Evolutionary conservation across 2,329 filamentous ascomycete species (phyloP), one percentile per base, ranked within the genome.

Genomic region (Venturia effusa): DNA sequence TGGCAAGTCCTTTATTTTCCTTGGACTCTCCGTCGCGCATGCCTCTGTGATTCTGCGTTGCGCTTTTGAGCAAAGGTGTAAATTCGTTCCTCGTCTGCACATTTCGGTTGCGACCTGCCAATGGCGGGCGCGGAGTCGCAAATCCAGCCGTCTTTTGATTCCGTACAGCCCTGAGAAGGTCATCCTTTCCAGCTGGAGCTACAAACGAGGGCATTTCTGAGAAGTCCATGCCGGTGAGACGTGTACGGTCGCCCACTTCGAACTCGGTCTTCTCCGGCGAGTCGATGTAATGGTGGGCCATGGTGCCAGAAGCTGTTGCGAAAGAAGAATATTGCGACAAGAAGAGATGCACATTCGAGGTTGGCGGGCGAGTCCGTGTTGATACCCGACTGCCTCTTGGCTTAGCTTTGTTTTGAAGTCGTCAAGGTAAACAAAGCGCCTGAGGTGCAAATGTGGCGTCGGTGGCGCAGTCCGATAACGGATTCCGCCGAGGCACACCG

Each of bases 191-290:
- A 90, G 92, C 34, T 30, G 89, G 92, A 37, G 90, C 92, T 64
- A 87, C 85, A 69, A 97, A 96, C 0, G 93, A 94, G 64, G 90
- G 86, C 73, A 95, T 91, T 70, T 92, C 88, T 62, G 91, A 95
- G 69, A 93, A 86, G 78, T 77, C 83, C 76, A 71, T 68, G 45
- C 71, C 71, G 76, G 85, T 80, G 74, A 78, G 85, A 67, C 95
- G 93, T 68, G 92, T 96, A 76, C 86, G 86, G 82, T 97, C 91
- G 72, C 88, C 91, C 68, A 87, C 76, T 71, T 92, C 89, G 45
- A 51, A 51, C 45, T 57, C 51, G 7, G 51, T 57, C 66, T 91
- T 96, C 73, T 88, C 88, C 71, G 93, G 93, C 70, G 92, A 95
- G 77, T 94, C 89, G 76, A 96, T 83, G 71, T 81, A 77, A 67